A percentile compares a stretch with the other conserved stretches of the same genome.
phyloP scores from a whole-genome alignment of 2,329 filamentous ascomycete species.

The Alternaria sp. region DNA sequence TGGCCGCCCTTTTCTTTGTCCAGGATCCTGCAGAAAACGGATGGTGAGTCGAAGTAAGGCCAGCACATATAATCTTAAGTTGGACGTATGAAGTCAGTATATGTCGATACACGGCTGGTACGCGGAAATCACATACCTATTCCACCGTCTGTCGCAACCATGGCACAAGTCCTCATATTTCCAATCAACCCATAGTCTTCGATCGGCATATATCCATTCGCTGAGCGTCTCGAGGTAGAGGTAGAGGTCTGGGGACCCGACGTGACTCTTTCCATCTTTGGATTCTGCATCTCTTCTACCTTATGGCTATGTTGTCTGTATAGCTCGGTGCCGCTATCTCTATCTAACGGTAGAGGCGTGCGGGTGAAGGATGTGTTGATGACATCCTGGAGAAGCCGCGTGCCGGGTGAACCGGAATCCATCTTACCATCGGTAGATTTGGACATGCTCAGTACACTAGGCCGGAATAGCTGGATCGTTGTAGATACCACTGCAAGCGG shows the following conservation, averaged over 20 bases:
- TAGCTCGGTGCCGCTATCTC: slow-evolving; percentile 20
- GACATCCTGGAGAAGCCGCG: slow-evolving; percentile 21
- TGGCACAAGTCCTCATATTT: slow-evolving; percentile 76
- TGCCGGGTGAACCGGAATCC: slow-evolving; percentile 11
- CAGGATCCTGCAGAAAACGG: slow-evolving; percentile 76
- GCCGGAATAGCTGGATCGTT: slow-evolving; percentile 17
- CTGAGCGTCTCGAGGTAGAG: slow-evolving; percentile 31
- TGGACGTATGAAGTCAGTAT: slow-evolving; percentile 63
- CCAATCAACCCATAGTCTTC: slow-evolving; percentile 84
- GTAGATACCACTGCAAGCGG: slow-evolving; percentile 3
- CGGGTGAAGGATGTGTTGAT: slow-evolving; percentile 18
- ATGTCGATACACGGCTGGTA: slow-evolving; percentile 64
- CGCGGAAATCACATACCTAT: slow-evolving; percentile 54
- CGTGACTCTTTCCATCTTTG: slow-evolving; percentile 19
- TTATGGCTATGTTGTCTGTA: slow-evolving; percentile 18
- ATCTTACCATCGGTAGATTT: slow-evolving; percentile 6
- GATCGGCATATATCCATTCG: slow-evolving; percentile 42
- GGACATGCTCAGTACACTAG: slow-evolving; percentile 19
- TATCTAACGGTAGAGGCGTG: slow-evolving; percentile 13
- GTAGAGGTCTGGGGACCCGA: slow-evolving; percentile 19
- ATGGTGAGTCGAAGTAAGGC: slow-evolving; percentile 82
- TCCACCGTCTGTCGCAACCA: slow-evolving; percentile 53
- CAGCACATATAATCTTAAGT: slow-evolving; percentile 16
- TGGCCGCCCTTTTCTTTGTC: slow-evolving; percentile 79
- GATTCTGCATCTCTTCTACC: slow-evolving; percentile 24